Percentiles rank a stretch among this genome's conserved stretches.
Evolutionary conservation across 139 green algal species (phyloP).

Genomic region (Choricystis sp.): DNA sequence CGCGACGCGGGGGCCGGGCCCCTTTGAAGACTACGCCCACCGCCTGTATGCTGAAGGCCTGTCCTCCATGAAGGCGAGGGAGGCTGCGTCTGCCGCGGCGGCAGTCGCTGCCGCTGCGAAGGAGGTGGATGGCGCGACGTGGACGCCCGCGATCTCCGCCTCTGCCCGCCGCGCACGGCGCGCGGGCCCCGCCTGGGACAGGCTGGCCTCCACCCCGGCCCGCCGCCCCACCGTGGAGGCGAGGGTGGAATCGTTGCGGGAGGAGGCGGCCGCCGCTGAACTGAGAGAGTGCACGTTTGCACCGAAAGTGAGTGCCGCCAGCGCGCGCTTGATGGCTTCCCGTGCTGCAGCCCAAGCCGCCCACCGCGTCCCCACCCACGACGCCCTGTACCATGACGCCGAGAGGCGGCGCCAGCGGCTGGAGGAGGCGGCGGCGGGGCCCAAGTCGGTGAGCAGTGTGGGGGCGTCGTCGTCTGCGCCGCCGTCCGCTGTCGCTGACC

Average conservation of each 20-base stretch:
- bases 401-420: no score
- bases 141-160: background rate
- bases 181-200: background rate
- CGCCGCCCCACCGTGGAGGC: background rate
- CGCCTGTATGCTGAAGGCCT: background rate
- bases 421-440: background rate
- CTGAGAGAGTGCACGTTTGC: background rate
- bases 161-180: no score
- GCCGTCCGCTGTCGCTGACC: no score
- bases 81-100: background rate
- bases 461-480: no score
- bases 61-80: no score
- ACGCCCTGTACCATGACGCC: background rate
- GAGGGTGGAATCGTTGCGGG: no score
- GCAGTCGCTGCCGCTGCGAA: no score
- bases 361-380: background rate
- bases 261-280: background rate
- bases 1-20: no score
- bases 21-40: no score
- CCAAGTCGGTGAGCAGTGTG: background rate
- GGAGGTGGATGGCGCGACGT: background rate
- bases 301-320: background rate
- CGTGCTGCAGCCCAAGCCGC: background rate
- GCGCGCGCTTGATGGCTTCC: background rate
- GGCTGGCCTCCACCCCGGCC: background rate